A percentile compares a stretch with the other conserved stretches of the same genome.
Evolutionary conservation across 345 rosid genomes (phyloP).

Genomic region (Geranium brycei): DNA sequence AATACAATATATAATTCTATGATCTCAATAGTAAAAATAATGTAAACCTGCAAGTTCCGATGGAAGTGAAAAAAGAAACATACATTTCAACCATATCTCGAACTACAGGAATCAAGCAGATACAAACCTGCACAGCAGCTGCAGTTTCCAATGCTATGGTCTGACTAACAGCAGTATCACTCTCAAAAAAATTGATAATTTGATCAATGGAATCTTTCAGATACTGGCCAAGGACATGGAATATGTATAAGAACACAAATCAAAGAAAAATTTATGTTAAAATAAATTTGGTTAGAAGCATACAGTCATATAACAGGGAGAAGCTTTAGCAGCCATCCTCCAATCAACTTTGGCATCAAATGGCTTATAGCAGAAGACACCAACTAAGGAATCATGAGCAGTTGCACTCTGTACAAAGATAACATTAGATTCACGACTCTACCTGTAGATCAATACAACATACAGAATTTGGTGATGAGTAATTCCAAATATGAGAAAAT

Average conservation of each 20-base stretch:
- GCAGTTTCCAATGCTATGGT: slow-evolving; percentile 93
- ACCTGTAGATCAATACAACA: slow-evolving; percentile 1
- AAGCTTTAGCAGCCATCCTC: slow-evolving; percentile 89
- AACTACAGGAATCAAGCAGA: slow-evolving; percentile 6
- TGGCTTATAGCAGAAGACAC: slow-evolving; percentile 82
- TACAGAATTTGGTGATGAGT: neutral
- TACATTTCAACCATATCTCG: neutral
- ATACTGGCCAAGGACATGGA: slow-evolving; percentile 40
- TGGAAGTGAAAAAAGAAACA: neutral
- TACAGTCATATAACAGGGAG: slow-evolving; percentile 95
- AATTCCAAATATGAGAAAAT: neutral
- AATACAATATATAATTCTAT: neutral
- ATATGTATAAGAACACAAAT: slow-evolving; percentile 5
- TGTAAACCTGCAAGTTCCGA: neutral
- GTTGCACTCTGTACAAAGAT: slow-evolving; percentile 70
- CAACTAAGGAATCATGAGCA: slow-evolving; percentile 54
- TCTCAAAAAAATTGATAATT: slow-evolving; percentile 73
- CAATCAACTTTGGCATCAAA: slow-evolving; percentile 91
- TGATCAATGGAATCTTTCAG: slow-evolving; percentile 71
- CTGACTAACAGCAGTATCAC: slow-evolving; percentile 69
- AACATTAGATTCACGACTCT: slow-evolving; percentile 3
- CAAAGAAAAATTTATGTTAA: slow-evolving; percentile 2
- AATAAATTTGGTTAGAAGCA: slow-evolving; percentile 18
- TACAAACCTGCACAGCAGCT: slow-evolving; percentile 84
- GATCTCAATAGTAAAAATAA: neutral